Base-by-base conservation (phyloP, 768 basidiomycete species). In the Collybia mongolica region DNA sequence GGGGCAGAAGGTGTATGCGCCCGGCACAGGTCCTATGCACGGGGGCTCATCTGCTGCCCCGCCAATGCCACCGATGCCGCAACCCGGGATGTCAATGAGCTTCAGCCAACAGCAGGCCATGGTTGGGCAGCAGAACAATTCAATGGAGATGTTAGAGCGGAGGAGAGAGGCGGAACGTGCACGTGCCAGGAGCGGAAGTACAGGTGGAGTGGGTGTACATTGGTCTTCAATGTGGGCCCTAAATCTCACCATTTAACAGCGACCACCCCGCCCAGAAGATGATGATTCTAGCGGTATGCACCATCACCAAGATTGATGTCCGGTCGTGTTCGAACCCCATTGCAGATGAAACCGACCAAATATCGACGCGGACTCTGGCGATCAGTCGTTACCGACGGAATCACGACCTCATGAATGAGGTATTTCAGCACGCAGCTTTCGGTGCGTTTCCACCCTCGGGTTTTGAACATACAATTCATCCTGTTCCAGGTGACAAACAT, bases 341-440 rank as follows among this genome's bases (percentile, higher is more conserved):
- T 43, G 2, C 47, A 79, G 84, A 88, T 56, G 87, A 89, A 53
- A 67, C 75, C 19, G 89, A 91, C 51, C 72, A 76, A 52, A 85
- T 91, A 51, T 86, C 90, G 0, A 82, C 86, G 1, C 78, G 86
- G 38, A 80, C 87, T 2, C 73, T 91, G 14, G 86, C 90, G 6
- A 59, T 87, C 29, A 78, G 82, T 15, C 76, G 90, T 29, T 93
- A 90, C 60, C 80, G 76, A 55, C 82, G 89, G 5, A 93, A 93
- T 59, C 88, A 92, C 59, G 90, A 90, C 39, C 72, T 86, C 52
- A 93, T 93, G 89, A 86, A 86, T 60, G 86, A 86, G 38, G 85
- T 93, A 1, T 91, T 93, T 65, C 75, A 74, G 55, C 77, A 80
- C 55, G 89, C 90, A 19, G 86, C 85, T 0, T 86, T 82, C 58